phyloP scores from a whole-genome alignment of 768 basidiomycete genomes.

The Lactarius sp. region DNA sequence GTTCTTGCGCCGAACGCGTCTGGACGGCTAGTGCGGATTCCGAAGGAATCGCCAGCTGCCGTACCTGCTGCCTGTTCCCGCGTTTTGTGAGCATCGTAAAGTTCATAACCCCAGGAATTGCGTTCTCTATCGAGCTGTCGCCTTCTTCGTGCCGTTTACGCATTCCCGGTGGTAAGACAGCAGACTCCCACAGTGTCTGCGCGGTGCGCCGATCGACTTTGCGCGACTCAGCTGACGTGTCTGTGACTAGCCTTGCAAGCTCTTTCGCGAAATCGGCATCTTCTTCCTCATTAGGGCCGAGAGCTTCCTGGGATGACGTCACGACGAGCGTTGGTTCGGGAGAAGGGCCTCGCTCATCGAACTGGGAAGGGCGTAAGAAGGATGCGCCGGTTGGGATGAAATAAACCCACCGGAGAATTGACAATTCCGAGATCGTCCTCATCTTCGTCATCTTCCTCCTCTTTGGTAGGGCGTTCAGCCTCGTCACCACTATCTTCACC shows the following conservation, averaged over 20 bases:
- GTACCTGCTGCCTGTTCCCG: conserved; percentile 90
- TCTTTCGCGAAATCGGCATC: conserved; percentile 94
- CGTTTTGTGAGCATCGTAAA: conserved; percentile 91
- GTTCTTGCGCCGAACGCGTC: conserved; percentile 84
- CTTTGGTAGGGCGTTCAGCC: conserved; percentile 38
- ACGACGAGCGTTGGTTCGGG: conserved; percentile 73
- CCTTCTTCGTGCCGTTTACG: conserved; percentile 68
- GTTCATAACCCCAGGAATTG: conserved; percentile 59
- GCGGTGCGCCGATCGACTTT: conserved; percentile 88
- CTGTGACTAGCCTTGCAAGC: conserved; percentile 90
- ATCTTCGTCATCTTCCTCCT: conserved; percentile 70
- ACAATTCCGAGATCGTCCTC: conserved; percentile 41
- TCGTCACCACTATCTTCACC: conserved; percentile 52
- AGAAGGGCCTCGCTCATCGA: conserved; percentile 68
- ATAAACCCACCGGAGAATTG: conserved; percentile 49
- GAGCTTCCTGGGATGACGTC: conserved; percentile 61
- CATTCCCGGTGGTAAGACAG: conserved; percentile 61
- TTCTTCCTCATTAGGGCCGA: conserved; percentile 84
- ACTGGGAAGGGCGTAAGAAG: conserved; percentile 33
- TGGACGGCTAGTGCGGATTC: conserved; percentile 87
- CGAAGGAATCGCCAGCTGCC: conserved; percentile 85
- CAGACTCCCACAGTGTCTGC: conserved; percentile 82
- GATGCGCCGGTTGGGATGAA: neutral
- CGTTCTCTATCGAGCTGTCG: conserved; percentile 41
- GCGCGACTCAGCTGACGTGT: conserved; percentile 74